A percentile compares a stretch with the other conserved stretches of the same genome.
Evolutionary conservation across 352 stramenopile genomes (phyloP).

Genomic region (Globisporangium irregulare): DNA sequence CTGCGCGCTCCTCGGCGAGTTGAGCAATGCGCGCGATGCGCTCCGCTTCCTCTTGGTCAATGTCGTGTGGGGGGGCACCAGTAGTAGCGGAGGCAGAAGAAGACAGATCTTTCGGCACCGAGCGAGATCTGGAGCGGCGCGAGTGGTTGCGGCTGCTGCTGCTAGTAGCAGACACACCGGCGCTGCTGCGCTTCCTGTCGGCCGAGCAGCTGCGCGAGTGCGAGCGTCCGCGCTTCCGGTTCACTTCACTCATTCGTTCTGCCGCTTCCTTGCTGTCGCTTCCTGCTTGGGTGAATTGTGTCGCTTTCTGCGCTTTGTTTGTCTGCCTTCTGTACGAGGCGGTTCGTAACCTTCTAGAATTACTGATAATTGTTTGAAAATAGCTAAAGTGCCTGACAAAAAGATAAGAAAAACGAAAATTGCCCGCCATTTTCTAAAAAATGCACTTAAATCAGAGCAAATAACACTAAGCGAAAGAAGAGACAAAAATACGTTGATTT

Average conservation of each 20-base stretch:
- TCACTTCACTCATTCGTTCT: slow-evolving; percentile 4
- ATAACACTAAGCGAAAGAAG: no score
- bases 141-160: not conserved
- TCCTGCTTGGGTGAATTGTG: no score
- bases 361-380: no score
- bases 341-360: no score
- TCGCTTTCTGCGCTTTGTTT: no score
- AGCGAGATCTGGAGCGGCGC: slow-evolving; percentile 30
- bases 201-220: slow-evolving; percentile 30
- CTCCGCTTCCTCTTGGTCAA: slow-evolving; percentile 58
- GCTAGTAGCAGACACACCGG: slow-evolving; percentile 3
- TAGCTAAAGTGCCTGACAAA: no score
- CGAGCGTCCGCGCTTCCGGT: slow-evolving; percentile 45
- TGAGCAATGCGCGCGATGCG: slow-evolving; percentile 70
- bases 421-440: no score
- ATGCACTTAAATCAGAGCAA: no score
- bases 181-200: slow-evolving; percentile 12
- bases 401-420: no score
- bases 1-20: slow-evolving; percentile 64
- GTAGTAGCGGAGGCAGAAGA: not conserved
- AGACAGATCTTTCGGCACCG: slow-evolving; percentile 10
- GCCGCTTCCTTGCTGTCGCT: not conserved
- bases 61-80: slow-evolving; percentile 18
- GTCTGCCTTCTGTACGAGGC: no score
- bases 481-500: no score